Evolutionary conservation across 2,329 filamentous ascomycete genomes (phyloP).

Genomic region (Juglanconis oblonga): DNA sequence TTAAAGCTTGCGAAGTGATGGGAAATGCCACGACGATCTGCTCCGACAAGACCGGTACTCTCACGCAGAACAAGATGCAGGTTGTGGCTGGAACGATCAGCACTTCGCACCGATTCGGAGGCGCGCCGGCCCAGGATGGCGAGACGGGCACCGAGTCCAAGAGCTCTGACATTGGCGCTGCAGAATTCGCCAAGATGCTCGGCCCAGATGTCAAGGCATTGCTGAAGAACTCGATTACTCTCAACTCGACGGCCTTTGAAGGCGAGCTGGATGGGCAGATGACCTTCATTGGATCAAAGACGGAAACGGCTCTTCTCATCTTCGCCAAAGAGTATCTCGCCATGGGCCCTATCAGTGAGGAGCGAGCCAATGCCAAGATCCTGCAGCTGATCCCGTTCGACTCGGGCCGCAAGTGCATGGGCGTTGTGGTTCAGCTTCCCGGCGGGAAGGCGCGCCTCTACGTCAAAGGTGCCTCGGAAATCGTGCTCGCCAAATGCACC

Average conservation of each 20-base stretch:
- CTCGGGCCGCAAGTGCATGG: conserved; percentile 72
- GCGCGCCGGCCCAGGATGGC: conserved; percentile 22
- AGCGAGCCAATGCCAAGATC: conserved; percentile 52
- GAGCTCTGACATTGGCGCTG: conserved; percentile 34
- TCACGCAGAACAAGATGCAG: conserved; percentile 69
- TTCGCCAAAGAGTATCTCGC: conserved; percentile 65
- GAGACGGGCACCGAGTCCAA: conserved; percentile 16
- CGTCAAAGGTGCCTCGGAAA: conserved; percentile 65
- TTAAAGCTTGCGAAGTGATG: conserved; percentile 79
- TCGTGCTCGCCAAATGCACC: conserved; percentile 56
- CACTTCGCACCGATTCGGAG: conserved; percentile 53
- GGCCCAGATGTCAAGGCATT: conserved; percentile 47
- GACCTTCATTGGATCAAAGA: conserved; percentile 74
- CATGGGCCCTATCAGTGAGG: conserved; percentile 62
- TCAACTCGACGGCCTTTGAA: conserved; percentile 75
- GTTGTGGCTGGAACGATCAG: conserved; percentile 61
- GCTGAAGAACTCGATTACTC: conserved; percentile 56
- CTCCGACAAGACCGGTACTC: conserved; percentile 66
- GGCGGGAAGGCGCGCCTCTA: conserved; percentile 53
- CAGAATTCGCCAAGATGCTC: conserved; percentile 47
- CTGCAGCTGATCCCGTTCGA: conserved; percentile 73
- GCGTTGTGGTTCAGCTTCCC: conserved; percentile 51
- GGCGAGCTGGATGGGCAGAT: conserved; percentile 65
- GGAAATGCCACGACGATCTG: conserved; percentile 72
- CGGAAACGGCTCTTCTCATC: conserved; percentile 70